phyloP scores from a whole-genome alignment of 78 protist species.

The Anaeramoeba flamelloides region DNA sequence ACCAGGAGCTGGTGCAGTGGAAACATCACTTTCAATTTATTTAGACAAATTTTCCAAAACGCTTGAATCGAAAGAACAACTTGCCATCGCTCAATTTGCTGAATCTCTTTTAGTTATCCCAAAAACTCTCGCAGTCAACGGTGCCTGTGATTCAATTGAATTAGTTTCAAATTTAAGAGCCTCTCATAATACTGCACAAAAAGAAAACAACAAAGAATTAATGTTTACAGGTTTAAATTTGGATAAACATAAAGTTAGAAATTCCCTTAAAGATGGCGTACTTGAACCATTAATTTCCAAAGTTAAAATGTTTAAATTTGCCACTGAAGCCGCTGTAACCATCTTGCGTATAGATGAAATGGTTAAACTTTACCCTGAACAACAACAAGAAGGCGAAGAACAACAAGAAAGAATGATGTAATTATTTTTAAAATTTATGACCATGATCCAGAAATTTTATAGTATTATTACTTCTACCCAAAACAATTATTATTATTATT shows the following conservation, averaged over 20 bases:
- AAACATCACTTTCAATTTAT: slow-evolving; percentile 85
- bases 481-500: too few relatives aligned
- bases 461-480: too few relatives aligned
- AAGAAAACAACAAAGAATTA: slow-evolving; percentile 33
- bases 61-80: slow-evolving; percentile 75
- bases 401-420: too few relatives aligned
- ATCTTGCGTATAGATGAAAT: too few relatives aligned
- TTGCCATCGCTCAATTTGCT: slow-evolving; percentile 93
- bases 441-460: too few relatives aligned
- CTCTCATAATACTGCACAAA: slow-evolving; percentile 70
- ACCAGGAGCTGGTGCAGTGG: slow-evolving; percentile 87
- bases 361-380: too few relatives aligned
- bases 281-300: slow-evolving; percentile 91
- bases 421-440: too few relatives aligned
- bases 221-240: slow-evolving; percentile 23
- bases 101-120: slow-evolving; percentile 91
- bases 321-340: slow-evolving; percentile 97
- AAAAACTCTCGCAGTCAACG: slow-evolving; percentile 83
- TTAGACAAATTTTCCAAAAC: slow-evolving; percentile 78
- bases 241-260: slow-evolving; percentile 1
- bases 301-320: slow-evolving; percentile 75
- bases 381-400: too few relatives aligned
- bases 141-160: slow-evolving; percentile 91
- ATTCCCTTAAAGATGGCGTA: slow-evolving; percentile 86
- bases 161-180: slow-evolving; percentile 82